A percentile compares a stretch with the other conserved stretches of the same genome.
Conservation (phyloP, 441 rosid species). For the Euphorbia celastroides region DNA sequence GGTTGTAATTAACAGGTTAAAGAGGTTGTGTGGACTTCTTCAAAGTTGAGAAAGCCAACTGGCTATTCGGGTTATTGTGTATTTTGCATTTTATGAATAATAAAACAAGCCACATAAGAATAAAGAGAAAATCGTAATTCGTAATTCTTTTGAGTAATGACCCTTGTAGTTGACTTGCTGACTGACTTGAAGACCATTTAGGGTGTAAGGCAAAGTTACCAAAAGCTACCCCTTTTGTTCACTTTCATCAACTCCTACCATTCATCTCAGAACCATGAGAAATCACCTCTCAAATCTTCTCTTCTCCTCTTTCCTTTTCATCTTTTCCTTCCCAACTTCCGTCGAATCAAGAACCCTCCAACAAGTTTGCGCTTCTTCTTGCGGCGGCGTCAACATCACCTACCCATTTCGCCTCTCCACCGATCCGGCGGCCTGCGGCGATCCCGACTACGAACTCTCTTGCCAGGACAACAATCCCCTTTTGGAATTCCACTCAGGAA, state of each 20-base stretch:
- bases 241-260: not conserved
- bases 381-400: slow-evolving; percentile 28
- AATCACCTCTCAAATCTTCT: not conserved
- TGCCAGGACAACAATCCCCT: slow-evolving; percentile 31
- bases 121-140: too few species aligned
- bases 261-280: slow-evolving; percentile 8
- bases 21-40: too few species aligned
- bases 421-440: slow-evolving; percentile 28
- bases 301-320: slow-evolving; percentile 6
- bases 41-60: too few species aligned
- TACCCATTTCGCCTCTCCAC: slow-evolving; percentile 28
- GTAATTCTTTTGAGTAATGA: too few species aligned
- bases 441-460: slow-evolving; percentile 19
- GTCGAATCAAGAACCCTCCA: slow-evolving; percentile 20
- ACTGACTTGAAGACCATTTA: not conserved
- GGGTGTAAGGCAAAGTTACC: not conserved
- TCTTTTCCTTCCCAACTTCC: not conserved
- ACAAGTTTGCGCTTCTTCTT: slow-evolving; percentile 24
- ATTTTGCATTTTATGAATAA: too few species aligned
- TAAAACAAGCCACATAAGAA: too few species aligned
- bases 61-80: too few species aligned
- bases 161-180: too few species aligned
- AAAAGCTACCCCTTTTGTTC: not conserved
- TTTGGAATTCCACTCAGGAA: slow-evolving; percentile 22
- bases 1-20: too few species aligned